Base-by-base conservation (phyloP, 1,139 yeast species). In the Lodderomyces elongisporus region DNA sequence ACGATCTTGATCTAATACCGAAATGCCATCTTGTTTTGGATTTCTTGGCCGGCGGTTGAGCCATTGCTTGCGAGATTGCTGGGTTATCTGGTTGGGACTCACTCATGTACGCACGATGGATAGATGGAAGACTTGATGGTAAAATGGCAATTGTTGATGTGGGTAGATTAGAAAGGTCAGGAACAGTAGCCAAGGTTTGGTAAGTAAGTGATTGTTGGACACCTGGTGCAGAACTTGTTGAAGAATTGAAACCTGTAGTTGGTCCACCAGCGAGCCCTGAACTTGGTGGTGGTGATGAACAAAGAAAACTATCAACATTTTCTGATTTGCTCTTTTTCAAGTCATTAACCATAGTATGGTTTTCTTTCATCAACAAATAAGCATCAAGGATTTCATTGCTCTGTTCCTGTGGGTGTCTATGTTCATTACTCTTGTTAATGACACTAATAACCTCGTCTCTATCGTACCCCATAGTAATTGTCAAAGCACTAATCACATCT, bases 21-120 rank as follows among this genome's bases (percentile, higher is more conserved):
- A 93, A 93, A 66, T 91, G 98, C 99, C 99, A 91, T 60, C 96
- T 79, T 7, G 96, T 87, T 58, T 87, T 91, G 46, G 91, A 84
- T 54, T 85, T 87, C 54, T 88, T 88, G 27, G 83, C 72, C 8
- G 85, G 72, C 28, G 85, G 75, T 46, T 80, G 77, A 34, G 53
- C 77, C 35, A 76, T 76, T 31, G 85, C 75, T 46, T 80, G 76
- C 12, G 8, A 7, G 26, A 13, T 10, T 7, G 22, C 7, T 7
- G 10, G 9, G 10, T 7, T 7, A 7, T 18, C 9, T 35, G 52
- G 77, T 51, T 54, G 66, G 28, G 43, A 49, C 37, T 83, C 85
- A 49, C 79, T 69, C 96, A 91, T 89, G 52, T 77, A 85, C 3
- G 97, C 97, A 31, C 96, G 70, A 54, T 91, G 98, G 34, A 89